Base-by-base conservation (phyloP, 257 asterid species). In the Petunia axillaris region DNA sequence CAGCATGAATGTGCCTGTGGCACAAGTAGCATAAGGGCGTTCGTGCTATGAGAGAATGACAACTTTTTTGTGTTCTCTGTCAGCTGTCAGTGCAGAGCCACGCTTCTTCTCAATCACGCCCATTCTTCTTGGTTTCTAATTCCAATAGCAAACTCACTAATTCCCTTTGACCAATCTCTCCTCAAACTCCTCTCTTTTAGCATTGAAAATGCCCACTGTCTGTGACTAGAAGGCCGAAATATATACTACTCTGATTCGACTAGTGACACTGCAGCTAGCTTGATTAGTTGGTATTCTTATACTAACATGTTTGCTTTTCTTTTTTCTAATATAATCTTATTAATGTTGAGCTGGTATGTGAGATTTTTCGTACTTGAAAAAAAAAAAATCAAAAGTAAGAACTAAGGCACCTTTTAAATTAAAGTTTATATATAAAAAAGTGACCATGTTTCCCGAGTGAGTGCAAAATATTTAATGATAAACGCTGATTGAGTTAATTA, bases 11-110 rank as follows among this genome's bases (percentile, higher is more conserved):
- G 25, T 25, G 25, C 25, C 25, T 25, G 25, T 25, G 25, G 25
- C 25, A 68, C 63, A 68, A 50, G 76, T 55, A 71, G 75, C 64
- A 81, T 60, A 35, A n/a, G 57, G 8, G 76, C 4, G 65, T 13
- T 39, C 38, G 53, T 60, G 25, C 25, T 25, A 25, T 25, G 25
- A 25, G 25, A 25, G 25, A 25, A 25, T 25, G 78, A 39, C 39
- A 35, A 38, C 52, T 80, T 16, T 3, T 75, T 0, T 8, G 36
- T 59, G 64, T 43, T 14, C 41, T 46, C 38, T 75, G 84, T 81
- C 82, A 55, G 78, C 15, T 82, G 87, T 83, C 87, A 85, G 91
- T 65, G 39, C 76, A 52, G 25, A 84, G 70, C 83, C 91, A 90
- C 75, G 82, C 86, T 79, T 73, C 68, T 82, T 66, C 80, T 80